Evolutionary conservation across 2,329 filamentous ascomycete species (phyloP).

Genomic region (Colletotrichum higginsianum): DNA sequence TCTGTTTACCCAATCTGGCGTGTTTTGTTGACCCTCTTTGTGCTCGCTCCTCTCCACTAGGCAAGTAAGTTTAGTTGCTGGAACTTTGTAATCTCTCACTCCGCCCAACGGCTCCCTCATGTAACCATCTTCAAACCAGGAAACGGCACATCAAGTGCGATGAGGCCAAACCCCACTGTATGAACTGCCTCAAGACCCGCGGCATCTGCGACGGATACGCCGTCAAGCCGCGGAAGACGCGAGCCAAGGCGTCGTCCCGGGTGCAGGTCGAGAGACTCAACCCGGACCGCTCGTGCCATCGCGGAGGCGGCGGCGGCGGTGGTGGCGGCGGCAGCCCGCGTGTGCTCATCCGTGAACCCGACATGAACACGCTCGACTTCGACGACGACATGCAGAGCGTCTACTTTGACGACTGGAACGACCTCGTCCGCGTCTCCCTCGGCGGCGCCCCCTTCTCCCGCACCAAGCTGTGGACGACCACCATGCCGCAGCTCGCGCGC

Average conservation of each 20-base stretch:
- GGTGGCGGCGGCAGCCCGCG: not conserved
- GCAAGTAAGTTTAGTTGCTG: slow-evolving; percentile 33
- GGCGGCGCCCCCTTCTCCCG: slow-evolving; percentile 31
- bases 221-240: slow-evolving; percentile 36
- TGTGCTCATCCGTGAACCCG: slow-evolving; percentile 24
- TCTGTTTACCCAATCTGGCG: too few relatives aligned
- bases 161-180: slow-evolving; percentile 57
- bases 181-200: slow-evolving; percentile 52
- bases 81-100: not conserved
- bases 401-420: slow-evolving; percentile 43
- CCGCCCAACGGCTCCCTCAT: not conserved
- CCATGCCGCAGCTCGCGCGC: slow-evolving; percentile 46
- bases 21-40: not conserved
- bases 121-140: not conserved
- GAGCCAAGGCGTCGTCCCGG: not conserved
- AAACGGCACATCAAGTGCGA: slow-evolving; percentile 60
- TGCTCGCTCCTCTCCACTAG: slow-evolving; percentile 23
- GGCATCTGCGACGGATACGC: slow-evolving; percentile 43
- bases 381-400: slow-evolving; percentile 35
- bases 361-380: slow-evolving; percentile 42
- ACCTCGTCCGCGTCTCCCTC: slow-evolving; percentile 34
- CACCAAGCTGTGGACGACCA: slow-evolving; percentile 54
- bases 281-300: slow-evolving; percentile 10
- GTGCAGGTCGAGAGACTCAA: not conserved
- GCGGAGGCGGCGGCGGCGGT: not conserved